Percentiles rank a stretch among this genome's conserved stretches.
Conservation (phyloP, 129 eudicot species). For the Chrysanthemum seticuspe region DNA sequence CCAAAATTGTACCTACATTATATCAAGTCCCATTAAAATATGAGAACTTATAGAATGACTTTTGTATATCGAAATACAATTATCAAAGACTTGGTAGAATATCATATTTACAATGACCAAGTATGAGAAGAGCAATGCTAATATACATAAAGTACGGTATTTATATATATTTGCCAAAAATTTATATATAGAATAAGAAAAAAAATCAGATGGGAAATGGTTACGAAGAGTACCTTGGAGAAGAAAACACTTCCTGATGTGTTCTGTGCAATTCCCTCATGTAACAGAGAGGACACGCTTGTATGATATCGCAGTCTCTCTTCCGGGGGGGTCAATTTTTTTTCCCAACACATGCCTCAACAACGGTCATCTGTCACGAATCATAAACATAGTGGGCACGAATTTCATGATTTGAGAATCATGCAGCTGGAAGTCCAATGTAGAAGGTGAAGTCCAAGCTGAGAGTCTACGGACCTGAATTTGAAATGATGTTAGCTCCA, state of each 20-base stretch:
- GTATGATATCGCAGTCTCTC: constrained; percentile 51
- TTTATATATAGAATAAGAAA: not conserved
- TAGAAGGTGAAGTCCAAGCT: constrained; percentile 44
- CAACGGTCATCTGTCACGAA: constrained; percentile 82
- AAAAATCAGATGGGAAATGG: not conserved
- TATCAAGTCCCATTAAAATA: no score
- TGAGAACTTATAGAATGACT: no score
- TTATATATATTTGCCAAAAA: not conserved
- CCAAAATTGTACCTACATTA: no score
- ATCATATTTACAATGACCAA: not conserved
- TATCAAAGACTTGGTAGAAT: no score
- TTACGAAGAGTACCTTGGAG: constrained; percentile 46
- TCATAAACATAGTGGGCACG: not conserved
- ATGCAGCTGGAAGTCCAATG: no score
- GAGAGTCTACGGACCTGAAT: constrained; percentile 92
- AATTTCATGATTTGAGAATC: no score
- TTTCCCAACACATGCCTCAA: constrained; percentile 76
- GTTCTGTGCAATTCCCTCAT: constrained; percentile 80
- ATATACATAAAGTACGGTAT: not conserved
- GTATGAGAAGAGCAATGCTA: not conserved
- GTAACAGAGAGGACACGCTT: constrained; percentile 53
- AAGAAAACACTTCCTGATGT: constrained; percentile 83
- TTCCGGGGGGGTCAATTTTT: constrained; percentile 59
- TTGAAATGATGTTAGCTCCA: constrained; percentile 6
- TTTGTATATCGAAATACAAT: no score